Percentiles rank a stretch among this genome's conserved stretches.
These are phyloP conservation scores for Solanum lignicaule DNA, from an alignment of 257 asterid genomes.

Conservation along the genomic window DNA sequence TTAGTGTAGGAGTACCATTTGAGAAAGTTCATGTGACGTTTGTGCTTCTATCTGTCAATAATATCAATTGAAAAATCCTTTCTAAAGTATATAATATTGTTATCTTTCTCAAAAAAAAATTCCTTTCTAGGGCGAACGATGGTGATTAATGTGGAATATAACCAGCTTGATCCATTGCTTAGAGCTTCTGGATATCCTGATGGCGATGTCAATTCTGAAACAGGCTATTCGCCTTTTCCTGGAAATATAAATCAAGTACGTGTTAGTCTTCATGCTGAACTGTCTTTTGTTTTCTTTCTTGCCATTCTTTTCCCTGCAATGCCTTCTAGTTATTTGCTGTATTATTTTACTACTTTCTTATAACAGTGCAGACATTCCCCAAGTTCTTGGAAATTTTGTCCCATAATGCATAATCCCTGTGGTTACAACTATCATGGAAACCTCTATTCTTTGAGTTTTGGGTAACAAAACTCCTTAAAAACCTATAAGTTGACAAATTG, in stretches of 20 bases:
- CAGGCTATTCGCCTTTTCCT: slow-evolving; percentile 97
- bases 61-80: neutral
- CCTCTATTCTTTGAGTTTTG: neutral
- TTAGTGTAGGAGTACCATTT: neutral
- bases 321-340: neutral
- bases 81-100: slow-evolving; percentile 35
- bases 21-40: neutral
- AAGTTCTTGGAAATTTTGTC: neutral
- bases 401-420: neutral
- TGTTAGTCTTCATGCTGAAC: neutral
- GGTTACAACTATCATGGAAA: neutral
- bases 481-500: neutral
- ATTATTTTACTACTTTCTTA: neutral
- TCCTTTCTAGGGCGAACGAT: slow-evolving; percentile 67
- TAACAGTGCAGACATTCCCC: neutral
- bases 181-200: slow-evolving; percentile 89
- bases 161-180: slow-evolving; percentile 96
- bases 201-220: slow-evolving; percentile 87
- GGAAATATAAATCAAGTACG: slow-evolving; percentile 97
- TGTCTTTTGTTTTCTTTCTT: neutral
- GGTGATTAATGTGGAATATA: slow-evolving; percentile 99
- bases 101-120: neutral
- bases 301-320: neutral
- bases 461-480: neutral
- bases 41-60: neutral